Conservation (phyloP, 495 filamentous ascomycete species). For the Talaromyces wortmannii region DNA sequence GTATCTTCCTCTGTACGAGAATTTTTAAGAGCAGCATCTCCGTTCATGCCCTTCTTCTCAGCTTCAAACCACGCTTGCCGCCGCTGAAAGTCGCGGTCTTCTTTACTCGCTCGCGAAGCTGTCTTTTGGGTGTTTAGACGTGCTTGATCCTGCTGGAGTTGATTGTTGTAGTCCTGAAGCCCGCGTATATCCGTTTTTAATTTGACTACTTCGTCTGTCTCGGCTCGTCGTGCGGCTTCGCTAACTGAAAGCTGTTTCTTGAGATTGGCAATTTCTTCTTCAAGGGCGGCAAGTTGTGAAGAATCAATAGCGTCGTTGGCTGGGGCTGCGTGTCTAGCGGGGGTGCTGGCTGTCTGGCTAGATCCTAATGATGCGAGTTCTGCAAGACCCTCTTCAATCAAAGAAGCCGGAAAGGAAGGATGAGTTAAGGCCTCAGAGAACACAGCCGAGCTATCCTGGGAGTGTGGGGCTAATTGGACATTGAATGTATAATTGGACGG, state of each 20-base stretch:
- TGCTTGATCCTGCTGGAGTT: conserved; percentile 34
- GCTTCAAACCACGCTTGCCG: conserved; percentile 40
- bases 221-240: conserved; percentile 29
- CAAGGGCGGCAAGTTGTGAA: conserved; percentile 24
- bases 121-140: conserved; percentile 26
- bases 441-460: conserved; percentile 6
- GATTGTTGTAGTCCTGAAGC: conserved; percentile 34
- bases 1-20: conserved; percentile 21
- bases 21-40: conserved; percentile 28
- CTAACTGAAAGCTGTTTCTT: conserved; percentile 33
- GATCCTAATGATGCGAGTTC: conserved; percentile 36
- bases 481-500: conserved; percentile 63
- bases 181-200: conserved; percentile 28
- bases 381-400: conserved; percentile 50
- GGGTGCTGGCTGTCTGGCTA: conserved; percentile 13
- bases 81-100: conserved; percentile 27
- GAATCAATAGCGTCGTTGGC: conserved; percentile 15
- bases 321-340: conserved; percentile 2
- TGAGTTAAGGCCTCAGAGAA: conserved; percentile 48
- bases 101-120: conserved; percentile 31
- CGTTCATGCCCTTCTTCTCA: conserved; percentile 38
- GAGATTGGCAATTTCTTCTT: conserved; percentile 27
- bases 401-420: conserved; percentile 40
- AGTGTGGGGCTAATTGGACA: conserved; percentile 47
- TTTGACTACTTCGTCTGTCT: conserved; percentile 29